These are phyloP conservation scores for Rhodotorula sp. DNA, from an alignment of 1,284 basidiomycete genomes.

Conservation along the genomic window DNA sequence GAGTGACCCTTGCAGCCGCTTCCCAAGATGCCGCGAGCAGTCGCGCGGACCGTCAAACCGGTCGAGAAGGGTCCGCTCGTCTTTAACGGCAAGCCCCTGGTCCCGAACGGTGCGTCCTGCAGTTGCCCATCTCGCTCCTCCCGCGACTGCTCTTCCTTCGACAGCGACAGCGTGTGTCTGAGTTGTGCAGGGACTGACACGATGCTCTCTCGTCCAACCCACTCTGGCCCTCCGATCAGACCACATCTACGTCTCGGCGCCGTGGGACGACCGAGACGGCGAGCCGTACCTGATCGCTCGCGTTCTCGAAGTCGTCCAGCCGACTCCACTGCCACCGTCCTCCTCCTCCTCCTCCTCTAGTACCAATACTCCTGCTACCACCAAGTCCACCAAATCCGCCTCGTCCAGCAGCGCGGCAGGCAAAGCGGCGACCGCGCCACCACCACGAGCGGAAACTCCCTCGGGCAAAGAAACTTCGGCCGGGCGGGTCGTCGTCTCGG, in stretches of 20 bases:
- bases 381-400: background rate
- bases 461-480: background rate
- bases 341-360: background rate
- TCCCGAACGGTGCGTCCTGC: slow-evolving; percentile 20
- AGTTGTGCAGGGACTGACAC: too few relatives aligned
- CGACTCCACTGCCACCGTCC: background rate
- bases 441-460: background rate
- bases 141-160: background rate
- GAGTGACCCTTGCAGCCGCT: background rate
- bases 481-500: background rate
- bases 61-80: slow-evolving; percentile 4
- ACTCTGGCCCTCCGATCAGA: slow-evolving; percentile 20
- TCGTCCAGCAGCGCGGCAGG: background rate
- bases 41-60: background rate
- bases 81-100: slow-evolving; percentile 18
- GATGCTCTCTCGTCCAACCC: background rate
- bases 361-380: background rate
- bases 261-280: slow-evolving; percentile 42
- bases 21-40: slow-evolving; percentile 12
- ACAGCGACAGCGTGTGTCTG: background rate
- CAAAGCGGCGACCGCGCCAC: background rate
- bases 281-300: slow-evolving; percentile 43
- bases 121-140: background rate
- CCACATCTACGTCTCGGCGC: slow-evolving; percentile 43
- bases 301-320: slow-evolving; percentile 39